phyloP scores from a whole-genome alignment of 768 basidiomycete species.

The Pluteus cervinus region DNA sequence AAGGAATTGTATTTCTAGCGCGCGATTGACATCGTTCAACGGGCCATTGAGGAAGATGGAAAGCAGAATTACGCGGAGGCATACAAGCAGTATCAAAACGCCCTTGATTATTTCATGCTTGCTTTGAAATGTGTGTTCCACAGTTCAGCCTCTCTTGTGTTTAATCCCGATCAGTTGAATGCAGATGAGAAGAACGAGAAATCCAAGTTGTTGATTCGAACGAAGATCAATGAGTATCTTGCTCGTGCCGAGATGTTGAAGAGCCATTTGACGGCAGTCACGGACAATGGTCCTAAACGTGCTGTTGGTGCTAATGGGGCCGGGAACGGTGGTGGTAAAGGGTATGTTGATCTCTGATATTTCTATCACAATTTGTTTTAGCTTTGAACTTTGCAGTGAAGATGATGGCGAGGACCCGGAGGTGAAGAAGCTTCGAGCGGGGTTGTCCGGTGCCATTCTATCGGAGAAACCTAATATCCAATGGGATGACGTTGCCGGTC shows the following conservation, averaged over 20 bases:
- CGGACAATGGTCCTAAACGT: conserved; percentile 54
- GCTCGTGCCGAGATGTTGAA: conserved; percentile 89
- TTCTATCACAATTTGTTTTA: background rate
- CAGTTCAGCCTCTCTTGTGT: background rate
- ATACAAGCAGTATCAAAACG: conserved; percentile 92
- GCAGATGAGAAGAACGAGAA: conserved; percentile 93
- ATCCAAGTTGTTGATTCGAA: conserved; percentile 77
- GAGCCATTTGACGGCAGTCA: conserved; percentile 60
- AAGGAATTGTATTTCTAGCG: conserved; percentile 20
- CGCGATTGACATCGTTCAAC: conserved; percentile 88
- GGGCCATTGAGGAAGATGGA: conserved; percentile 87
- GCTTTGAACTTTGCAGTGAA: conserved; percentile 13
- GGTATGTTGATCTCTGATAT: conserved; percentile 32
- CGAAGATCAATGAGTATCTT: conserved; percentile 90
- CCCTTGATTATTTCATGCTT: conserved; percentile 97
- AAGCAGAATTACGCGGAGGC: conserved; percentile 93
- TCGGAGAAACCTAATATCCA: conserved; percentile 92
- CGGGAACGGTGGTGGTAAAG: conserved; percentile 34
- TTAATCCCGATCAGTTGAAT: conserved; percentile 1
- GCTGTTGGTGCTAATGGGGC: conserved; percentile 45
- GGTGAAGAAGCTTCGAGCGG: conserved; percentile 92
- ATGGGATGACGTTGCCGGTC: conserved; percentile 98
- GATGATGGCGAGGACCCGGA: conserved; percentile 87
- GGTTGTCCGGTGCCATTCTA: conserved; percentile 81
- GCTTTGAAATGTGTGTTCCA: conserved; percentile 76